Percentiles rank a stretch among this genome's conserved stretches.
Evolutionary conservation across 345 rosid genomes (phyloP).

Genomic region (Balakata baccata): DNA sequence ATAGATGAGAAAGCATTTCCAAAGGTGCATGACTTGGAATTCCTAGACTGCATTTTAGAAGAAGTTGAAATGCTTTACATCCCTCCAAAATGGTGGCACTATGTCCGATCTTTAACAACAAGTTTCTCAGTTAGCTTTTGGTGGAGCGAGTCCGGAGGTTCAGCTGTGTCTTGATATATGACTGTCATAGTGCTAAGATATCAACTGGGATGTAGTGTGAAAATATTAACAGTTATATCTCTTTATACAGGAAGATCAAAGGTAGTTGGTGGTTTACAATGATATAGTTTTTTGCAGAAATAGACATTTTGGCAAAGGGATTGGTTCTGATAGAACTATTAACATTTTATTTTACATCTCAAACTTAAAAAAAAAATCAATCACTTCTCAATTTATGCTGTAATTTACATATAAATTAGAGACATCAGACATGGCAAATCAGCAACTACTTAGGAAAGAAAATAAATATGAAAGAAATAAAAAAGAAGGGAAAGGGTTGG

Average conservation of each 20-base stretch:
- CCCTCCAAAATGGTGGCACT: constrained; percentile 99
- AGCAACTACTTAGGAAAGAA: too few species aligned
- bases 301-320: not conserved
- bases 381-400: too few species aligned
- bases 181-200: not conserved
- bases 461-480: too few species aligned
- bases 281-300: too few species aligned
- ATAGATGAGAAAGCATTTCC: constrained; percentile 58
- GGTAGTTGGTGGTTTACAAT: not conserved
- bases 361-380: too few species aligned
- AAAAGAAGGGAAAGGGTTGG: too few species aligned
- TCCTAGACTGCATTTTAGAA: constrained; percentile 78
- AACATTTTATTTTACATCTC: not conserved
- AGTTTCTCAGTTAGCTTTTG: constrained; percentile 94
- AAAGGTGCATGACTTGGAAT: constrained; percentile 59
- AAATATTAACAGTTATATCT: not conserved
- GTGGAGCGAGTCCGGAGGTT: constrained; percentile 59
- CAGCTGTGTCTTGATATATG: constrained; percentile 9
- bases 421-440: too few species aligned
- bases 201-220: not conserved
- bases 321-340: not conserved
- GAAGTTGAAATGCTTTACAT: constrained; percentile 98
- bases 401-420: too few species aligned
- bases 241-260: not conserved
- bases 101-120: constrained; percentile 72